Percentiles rank a stretch among this genome's conserved stretches.
phyloP scores from a whole-genome alignment of 805 yeast species.

The Kluyveromyces lactis region DNA sequence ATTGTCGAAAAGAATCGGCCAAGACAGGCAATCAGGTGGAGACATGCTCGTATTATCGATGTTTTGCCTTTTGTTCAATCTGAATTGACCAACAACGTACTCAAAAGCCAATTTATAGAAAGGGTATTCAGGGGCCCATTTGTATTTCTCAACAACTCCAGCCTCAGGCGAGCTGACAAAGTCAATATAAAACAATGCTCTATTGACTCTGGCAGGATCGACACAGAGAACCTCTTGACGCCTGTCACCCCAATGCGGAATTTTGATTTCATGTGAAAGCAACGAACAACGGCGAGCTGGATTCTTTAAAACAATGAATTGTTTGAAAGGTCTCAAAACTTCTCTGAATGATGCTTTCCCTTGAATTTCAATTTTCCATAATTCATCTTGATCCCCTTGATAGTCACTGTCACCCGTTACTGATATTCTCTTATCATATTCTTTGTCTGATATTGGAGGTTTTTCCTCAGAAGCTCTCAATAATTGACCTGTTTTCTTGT shows the following conservation, averaged over 20 bases:
- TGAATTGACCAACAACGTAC: slow-evolving; percentile 6
- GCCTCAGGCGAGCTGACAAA: slow-evolving; percentile 33
- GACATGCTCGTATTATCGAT: not conserved
- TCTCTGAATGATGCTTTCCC: slow-evolving; percentile 23
- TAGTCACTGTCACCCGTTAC: slow-evolving; percentile 57
- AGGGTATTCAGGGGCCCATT: slow-evolving; percentile 16
- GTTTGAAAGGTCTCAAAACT: slow-evolving; percentile 20
- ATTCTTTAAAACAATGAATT: slow-evolving; percentile 62
- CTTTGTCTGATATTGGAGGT: slow-evolving; percentile 88
- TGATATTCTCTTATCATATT: slow-evolving; percentile 77
- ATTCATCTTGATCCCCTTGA: slow-evolving; percentile 60
- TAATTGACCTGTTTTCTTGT: slow-evolving; percentile 56
- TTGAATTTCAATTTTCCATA: slow-evolving; percentile 51
- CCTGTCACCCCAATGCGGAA: slow-evolving; percentile 79
- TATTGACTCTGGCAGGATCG: slow-evolving; percentile 56
- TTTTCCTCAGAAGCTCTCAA: slow-evolving; percentile 58
- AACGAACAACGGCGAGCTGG: slow-evolving; percentile 59
- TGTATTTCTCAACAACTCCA: slow-evolving; percentile 9
- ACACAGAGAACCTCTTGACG: slow-evolving; percentile 90
- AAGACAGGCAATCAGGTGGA: not conserved
- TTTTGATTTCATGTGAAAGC: slow-evolving; percentile 59
- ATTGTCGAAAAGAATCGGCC: not conserved
- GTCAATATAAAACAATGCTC: slow-evolving; percentile 72
- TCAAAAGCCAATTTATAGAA: slow-evolving; percentile 13
- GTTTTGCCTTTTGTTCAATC: not conserved